Evolutionary conservation across 2,329 filamentous ascomycete species (phyloP).

Genomic region (Monilinia aucupariae): DNA sequence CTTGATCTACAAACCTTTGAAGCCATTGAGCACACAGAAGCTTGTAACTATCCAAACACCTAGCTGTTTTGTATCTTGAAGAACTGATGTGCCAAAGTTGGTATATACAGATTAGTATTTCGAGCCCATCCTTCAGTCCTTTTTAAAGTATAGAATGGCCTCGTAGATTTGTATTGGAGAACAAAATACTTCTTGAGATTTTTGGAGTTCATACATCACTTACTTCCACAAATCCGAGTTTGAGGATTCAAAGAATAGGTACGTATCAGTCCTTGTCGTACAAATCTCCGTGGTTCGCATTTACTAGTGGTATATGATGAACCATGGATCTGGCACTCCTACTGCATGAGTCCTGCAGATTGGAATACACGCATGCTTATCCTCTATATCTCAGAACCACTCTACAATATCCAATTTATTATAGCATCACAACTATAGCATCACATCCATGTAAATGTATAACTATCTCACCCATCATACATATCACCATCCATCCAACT

Average conservation of each 20-base stretch:
- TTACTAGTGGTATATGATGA: background rate
- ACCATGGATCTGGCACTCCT: background rate
- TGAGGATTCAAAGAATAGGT: background rate
- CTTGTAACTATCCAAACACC: no score
- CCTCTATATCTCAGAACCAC: background rate
- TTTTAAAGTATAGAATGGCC: no score
- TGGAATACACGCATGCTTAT: background rate
- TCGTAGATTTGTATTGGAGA: no score
- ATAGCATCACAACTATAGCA: background rate
- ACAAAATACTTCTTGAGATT: no score
- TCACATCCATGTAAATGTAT: background rate
- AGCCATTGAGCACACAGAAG: no score
- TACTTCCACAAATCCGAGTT: background rate
- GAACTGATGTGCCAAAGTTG: no score
- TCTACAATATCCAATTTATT: background rate
- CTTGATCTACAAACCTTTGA: no score
- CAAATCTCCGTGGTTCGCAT: background rate
- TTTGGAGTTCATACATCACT: no score
- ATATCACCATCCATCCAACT: background rate
- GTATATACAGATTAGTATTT: background rate
- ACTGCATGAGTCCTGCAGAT: background rate
- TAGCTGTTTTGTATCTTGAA: no score
- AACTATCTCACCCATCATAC: background rate
- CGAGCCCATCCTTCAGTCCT: background rate
- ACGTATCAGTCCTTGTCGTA: background rate